Percentiles rank a stretch among this genome's conserved stretches.
Conservation (phyloP, 257 asterid genomes). For the Lycium ferocissimum region DNA sequence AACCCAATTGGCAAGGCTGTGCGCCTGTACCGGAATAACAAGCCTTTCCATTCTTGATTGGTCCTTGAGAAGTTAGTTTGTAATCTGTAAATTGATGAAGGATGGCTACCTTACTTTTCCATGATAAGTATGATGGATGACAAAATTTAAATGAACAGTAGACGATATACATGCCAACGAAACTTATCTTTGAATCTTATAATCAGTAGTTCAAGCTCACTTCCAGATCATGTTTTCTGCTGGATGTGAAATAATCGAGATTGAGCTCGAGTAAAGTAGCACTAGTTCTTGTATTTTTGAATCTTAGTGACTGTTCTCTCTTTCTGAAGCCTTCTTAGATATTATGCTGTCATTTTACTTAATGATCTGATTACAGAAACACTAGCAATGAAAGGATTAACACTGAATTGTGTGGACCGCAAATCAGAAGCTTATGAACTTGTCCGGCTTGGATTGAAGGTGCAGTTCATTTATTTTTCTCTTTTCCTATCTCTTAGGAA, state of each 20-base stretch:
- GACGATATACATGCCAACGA: not conserved
- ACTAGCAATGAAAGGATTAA: slow-evolving; percentile 95
- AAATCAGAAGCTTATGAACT: slow-evolving; percentile 98
- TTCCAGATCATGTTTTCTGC: slow-evolving; percentile 20
- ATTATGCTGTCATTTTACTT: slow-evolving; percentile 18
- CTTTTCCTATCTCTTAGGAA: slow-evolving; percentile 16
- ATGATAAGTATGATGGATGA: slow-evolving; percentile 12
- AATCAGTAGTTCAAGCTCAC: not conserved
- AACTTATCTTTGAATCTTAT: not conserved
- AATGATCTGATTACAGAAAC: slow-evolving; percentile 69
- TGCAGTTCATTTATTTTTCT: slow-evolving; percentile 38
- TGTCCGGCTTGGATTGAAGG: slow-evolving; percentile 97
- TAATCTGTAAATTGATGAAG: not conserved
- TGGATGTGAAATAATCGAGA: not conserved
- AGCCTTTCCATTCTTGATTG: not conserved
- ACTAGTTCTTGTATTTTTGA: slow-evolving; percentile 10
- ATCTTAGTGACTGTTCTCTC: slow-evolving; percentile 11
- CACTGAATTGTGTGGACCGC: slow-evolving; percentile 97
- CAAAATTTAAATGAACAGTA: not conserved
- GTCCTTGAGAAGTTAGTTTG: not conserved
- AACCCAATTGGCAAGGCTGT: not conserved
- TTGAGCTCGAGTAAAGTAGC: slow-evolving; percentile 14
- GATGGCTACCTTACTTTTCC: not conserved
- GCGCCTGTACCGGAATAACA: not conserved
- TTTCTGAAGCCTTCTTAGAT: slow-evolving; percentile 20